Evolutionary conservation across 2,329 filamentous ascomycete genomes (phyloP).

Genomic region (Metarhizium brunneum): DNA sequence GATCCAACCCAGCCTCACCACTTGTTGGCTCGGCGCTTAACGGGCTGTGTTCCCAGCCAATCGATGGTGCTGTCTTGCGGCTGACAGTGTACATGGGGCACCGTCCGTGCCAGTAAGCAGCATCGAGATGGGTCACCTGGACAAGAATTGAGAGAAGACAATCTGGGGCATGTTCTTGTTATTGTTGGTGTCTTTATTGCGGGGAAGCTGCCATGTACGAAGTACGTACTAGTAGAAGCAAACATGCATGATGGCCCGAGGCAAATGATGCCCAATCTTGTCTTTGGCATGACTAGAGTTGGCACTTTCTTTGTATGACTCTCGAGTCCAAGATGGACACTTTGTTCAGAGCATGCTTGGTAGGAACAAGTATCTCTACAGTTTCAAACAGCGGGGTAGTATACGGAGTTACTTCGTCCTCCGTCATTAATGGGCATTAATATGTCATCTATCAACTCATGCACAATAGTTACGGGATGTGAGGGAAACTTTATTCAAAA

Average conservation of each 20-base stretch:
- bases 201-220: not conserved
- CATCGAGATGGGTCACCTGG: not conserved
- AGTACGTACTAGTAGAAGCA: not conserved
- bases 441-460: too few relatives aligned
- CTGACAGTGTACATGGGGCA: not conserved
- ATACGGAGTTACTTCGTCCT: too few relatives aligned
- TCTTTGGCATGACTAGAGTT: not conserved
- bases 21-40: constrained; percentile 1
- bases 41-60: not conserved
- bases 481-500: too few relatives aligned
- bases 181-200: not conserved
- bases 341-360: too few relatives aligned
- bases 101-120: not conserved
- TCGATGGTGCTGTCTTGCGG: not conserved
- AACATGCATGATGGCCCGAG: not conserved
- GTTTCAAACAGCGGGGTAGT: too few relatives aligned
- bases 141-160: not conserved
- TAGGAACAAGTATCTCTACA: too few relatives aligned
- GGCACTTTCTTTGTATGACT: not conserved
- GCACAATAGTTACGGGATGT: too few relatives aligned
- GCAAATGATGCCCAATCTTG: not conserved
- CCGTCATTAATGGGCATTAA: too few relatives aligned
- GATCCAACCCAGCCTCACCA: not conserved
- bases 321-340: not conserved
- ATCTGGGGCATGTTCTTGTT: not conserved